Evolutionary conservation across 192 early-diverging fungal genomes (phyloP).

Genomic region (Backusella mclennaniae): DNA sequence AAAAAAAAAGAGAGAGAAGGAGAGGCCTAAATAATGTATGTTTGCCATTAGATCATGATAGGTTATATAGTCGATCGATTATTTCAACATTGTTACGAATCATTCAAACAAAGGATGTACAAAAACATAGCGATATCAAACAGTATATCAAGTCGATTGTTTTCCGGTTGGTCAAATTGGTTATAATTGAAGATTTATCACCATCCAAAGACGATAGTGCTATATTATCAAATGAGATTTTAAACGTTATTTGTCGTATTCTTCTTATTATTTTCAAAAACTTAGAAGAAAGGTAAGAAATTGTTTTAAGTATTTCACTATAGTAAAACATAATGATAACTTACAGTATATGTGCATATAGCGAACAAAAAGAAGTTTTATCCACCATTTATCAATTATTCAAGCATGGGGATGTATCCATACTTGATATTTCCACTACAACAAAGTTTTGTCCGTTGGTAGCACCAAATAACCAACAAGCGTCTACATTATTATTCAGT

Average conservation of each 20-base stretch:
- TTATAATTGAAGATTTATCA: conserved; percentile 28
- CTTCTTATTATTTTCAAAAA: conserved; percentile 41
- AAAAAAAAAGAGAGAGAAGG: background rate
- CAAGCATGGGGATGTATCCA: background rate
- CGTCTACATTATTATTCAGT: conserved; percentile 10
- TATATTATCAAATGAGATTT: conserved; percentile 29
- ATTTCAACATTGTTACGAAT: conserved; percentile 44
- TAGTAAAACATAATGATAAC: no score
- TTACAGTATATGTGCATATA: background rate
- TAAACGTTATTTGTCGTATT: conserved; percentile 41
- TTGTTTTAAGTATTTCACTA: background rate
- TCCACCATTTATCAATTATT: background rate
- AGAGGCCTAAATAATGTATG: background rate
- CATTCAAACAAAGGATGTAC: conserved; percentile 35
- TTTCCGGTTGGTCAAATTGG: conserved; percentile 36
- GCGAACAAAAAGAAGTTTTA: background rate
- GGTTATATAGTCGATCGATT: conserved; percentile 45
- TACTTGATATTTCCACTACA: background rate
- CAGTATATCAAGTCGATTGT: conserved; percentile 40
- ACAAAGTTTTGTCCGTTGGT: background rate
- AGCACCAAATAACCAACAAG: conserved; percentile 12
- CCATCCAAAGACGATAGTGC: conserved; percentile 27
- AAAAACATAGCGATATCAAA: conserved; percentile 39
- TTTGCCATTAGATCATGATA: conserved; percentile 15
- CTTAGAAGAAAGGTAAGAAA: conserved; percentile 39